Evolutionary conservation across 805 yeast genomes (phyloP), one percentile per base, ranked within the genome.

Genomic region (Lipomyces oligophaga): DNA sequence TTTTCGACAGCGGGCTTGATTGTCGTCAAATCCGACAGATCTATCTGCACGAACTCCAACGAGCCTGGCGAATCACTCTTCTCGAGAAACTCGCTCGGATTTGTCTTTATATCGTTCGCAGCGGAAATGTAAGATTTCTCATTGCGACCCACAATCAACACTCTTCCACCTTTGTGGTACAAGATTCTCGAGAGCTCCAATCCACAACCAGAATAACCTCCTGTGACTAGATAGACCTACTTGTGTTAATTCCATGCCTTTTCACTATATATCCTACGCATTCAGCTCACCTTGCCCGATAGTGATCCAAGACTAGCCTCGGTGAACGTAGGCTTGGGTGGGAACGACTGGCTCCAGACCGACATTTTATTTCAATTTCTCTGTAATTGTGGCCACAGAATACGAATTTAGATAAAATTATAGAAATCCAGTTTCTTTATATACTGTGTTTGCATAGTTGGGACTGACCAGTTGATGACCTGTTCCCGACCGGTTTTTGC

Each of bases 1-100:
- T 59, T 51, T 6, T 59, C 59, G 10, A 63, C 65, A 1, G 70
- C 77, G 1, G 68, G 62, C 52, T 63, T 66, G 43, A 75, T 61
- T 1, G 59, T 52, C 11, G 56, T 30, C 38, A 62, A 43, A 39
- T 62, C 66, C 11, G 32, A n/a, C 8, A 46, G 49, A 39, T 47
- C 55, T 4, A 50, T 18, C 7, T n/a, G 3, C 24, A 50, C 26
- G 25, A 42, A 50, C 27, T 42, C 49, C 6, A 50, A 39, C 7
- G 39, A 28, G 2, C 52, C 52, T 16, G 27, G 34, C 2, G 38
- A 25, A n/a, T n/a, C n/a, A n/a, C n/a, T n/a, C n/a, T n/a, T n/a
- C n/a, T n/a, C n/a, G n/a, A n/a, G n/a, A n/a, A n/a, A n/a, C n/a
- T n/a, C n/a, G 2, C 31, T n/a, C 13, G 10, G 26, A 19, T 36